Evolutionary conservation across 1,139 yeast species (phyloP), one percentile per base, ranked within the genome.

Genomic region (Debaryomyces nepalensis): DNA sequence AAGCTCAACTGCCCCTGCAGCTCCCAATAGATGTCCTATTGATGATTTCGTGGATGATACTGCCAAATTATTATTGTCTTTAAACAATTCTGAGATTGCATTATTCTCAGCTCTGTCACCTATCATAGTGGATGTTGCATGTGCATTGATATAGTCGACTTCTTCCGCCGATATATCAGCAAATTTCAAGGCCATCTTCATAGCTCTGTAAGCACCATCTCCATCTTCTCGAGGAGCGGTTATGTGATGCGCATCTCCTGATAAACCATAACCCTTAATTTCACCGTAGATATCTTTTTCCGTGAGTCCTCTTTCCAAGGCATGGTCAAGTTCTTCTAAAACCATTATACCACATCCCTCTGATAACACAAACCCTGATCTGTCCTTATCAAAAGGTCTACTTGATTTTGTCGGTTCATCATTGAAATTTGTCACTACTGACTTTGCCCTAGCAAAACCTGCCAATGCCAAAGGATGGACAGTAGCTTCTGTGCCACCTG

Each of bases 1-100:
- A 4, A 96, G 81, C 57, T 95, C 99, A 4, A 93, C 89, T 0
- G 97, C 84, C 2, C 99, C 99, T 0, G 99, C 95, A 0, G 97
- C 99, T 1, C 99, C 99, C 24, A 95, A 69, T 27, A 93, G 69
- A 63, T 95, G 99, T 1, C 99, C 99, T 37, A 87, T 84, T 0
- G 97, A 81, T 0, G 97, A 95, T 61, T 95, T 95, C 11, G 90
- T 87, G 3, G 97, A 87, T 1, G 95, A 84, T 1, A 93, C 80
- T 31, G 77, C 70, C 11, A 69, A 42, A 4, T 63, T 55, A 0
- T 63, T 56, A 15, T 60, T 55, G 2, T 63, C 54, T 1, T 56
- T 58, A 47, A 84, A 78, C 7, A 88, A 58, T 4, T 77, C 61
- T 39, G 70, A 64, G 42, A 93, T 82, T 3, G 98, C 99, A 35